phyloP scores from a whole-genome alignment of 176 grass and related monocot genomes.

The Panicum miliaceum region DNA sequence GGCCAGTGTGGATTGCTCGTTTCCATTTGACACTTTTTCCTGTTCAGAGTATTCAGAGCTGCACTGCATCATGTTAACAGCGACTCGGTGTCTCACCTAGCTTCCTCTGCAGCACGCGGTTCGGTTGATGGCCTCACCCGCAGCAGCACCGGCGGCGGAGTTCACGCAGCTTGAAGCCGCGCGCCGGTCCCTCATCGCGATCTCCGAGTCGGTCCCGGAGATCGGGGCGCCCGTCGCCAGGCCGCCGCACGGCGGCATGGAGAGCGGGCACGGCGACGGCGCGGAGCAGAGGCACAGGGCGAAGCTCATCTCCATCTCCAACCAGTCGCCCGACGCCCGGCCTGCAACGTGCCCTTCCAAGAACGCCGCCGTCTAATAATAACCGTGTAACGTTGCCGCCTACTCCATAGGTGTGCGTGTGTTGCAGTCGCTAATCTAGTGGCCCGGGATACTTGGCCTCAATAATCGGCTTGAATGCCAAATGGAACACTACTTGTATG shows the following conservation, averaged over 20 bases:
- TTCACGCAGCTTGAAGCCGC: conserved; percentile 52
- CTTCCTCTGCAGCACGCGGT: conserved; percentile 27
- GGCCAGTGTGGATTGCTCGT: background rate
- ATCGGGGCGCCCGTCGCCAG: conserved; percentile 22
- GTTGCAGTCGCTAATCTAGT: conserved; percentile 15
- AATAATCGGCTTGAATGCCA: conserved; percentile 42
- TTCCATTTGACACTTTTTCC: background rate
- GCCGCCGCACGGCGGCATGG: conserved; percentile 25
- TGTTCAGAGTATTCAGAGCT: background rate
- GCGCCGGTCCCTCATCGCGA: conserved; percentile 74
- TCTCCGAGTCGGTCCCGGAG: conserved; percentile 63
- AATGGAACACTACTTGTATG: background rate
- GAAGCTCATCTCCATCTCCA: conserved; percentile 82
- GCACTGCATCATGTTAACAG: background rate
- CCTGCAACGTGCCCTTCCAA: conserved; percentile 35
- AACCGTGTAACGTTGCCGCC: background rate
- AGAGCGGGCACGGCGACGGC: conserved; percentile 7
- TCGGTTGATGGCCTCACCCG: conserved; percentile 61
- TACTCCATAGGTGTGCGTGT: background rate
- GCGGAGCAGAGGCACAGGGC: conserved; percentile 58
- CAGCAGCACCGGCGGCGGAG: background rate
- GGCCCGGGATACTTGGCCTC: conserved; percentile 12
- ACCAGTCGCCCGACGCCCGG: conserved; percentile 51
- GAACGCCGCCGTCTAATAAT: conserved; percentile 35
- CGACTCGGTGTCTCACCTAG: background rate